Percentiles rank a stretch among this genome's conserved stretches.
These are phyloP conservation scores for Bathelium albidoporum DNA, from an alignment of 495 filamentous ascomycete genomes.

Conservation along the genomic window DNA sequence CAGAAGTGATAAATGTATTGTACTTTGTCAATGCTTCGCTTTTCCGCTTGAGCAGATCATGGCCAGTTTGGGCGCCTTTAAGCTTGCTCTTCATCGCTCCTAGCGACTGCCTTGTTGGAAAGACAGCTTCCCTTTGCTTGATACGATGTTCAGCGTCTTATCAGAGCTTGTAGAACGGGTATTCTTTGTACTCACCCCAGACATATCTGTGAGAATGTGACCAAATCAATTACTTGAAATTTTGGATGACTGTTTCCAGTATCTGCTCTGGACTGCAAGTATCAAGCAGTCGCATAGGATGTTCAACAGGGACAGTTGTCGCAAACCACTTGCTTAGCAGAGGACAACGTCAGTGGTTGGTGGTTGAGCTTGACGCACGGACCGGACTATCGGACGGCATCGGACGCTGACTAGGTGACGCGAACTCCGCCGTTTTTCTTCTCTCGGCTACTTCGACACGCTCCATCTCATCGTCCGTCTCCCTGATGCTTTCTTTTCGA, in stretches of 20 bases:
- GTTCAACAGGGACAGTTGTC: not conserved
- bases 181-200: not conserved
- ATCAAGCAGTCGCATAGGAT: not conserved
- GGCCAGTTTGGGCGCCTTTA: conserved; percentile 63
- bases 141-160: conserved; percentile 29
- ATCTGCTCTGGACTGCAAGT: not conserved
- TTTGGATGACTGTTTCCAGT: not conserved
- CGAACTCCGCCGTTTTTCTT: not conserved
- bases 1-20: too few species aligned
- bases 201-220: not conserved
- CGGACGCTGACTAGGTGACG: too few species aligned
- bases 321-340: not conserved
- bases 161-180: not conserved
- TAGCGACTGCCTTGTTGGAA: conserved; percentile 93
- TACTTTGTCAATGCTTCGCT: conserved; percentile 38
- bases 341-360: not conserved
- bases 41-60: conserved; percentile 37
- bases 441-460: not conserved
- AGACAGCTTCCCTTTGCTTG: conserved; percentile 85
- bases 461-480: not conserved
- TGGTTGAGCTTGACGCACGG: not conserved
- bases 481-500: not conserved
- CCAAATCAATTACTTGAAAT: not conserved
- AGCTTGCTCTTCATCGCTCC: conserved; percentile 97
- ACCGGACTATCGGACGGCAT: not conserved